Percentiles rank a stretch among this genome's conserved stretches.
These are phyloP conservation scores for Eucalyptus sp. DNA, from an alignment of 345 rosid species.

Conservation along the genomic window DNA sequence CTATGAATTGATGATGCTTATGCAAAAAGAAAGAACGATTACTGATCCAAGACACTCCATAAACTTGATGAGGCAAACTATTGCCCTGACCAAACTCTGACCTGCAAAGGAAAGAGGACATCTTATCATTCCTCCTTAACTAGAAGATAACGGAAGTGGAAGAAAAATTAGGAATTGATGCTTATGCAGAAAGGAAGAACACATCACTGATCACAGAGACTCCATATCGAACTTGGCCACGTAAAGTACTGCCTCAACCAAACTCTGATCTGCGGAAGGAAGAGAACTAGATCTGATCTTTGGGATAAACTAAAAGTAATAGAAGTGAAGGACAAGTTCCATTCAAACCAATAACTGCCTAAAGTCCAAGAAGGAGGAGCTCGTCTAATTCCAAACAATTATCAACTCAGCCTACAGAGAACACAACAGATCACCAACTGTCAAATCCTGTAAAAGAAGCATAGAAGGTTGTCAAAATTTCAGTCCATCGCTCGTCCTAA, in stretches of 20 bases:
- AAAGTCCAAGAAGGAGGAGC: background rate
- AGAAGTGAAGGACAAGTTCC: background rate
- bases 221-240: background rate
- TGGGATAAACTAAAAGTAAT: background rate
- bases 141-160: background rate
- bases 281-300: background rate
- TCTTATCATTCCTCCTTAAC: background rate
- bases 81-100: background rate
- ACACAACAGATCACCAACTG: background rate
- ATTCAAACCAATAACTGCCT: background rate
- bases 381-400: background rate
- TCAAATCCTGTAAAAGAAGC: background rate
- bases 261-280: background rate
- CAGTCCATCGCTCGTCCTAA: background rate
- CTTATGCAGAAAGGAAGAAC: background rate
- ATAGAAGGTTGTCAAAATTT: background rate
- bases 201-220: background rate
- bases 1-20: background rate
- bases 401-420: background rate
- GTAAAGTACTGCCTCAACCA: background rate
- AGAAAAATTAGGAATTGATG: background rate
- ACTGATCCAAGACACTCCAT: background rate
- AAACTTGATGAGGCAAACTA: background rate
- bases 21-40: background rate
- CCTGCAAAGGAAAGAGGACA: background rate